Evolutionary conservation across 2,329 filamentous ascomycete species (phyloP), one percentile per base, ranked within the genome.

Genomic region (Sarocladium oryzae): DNA sequence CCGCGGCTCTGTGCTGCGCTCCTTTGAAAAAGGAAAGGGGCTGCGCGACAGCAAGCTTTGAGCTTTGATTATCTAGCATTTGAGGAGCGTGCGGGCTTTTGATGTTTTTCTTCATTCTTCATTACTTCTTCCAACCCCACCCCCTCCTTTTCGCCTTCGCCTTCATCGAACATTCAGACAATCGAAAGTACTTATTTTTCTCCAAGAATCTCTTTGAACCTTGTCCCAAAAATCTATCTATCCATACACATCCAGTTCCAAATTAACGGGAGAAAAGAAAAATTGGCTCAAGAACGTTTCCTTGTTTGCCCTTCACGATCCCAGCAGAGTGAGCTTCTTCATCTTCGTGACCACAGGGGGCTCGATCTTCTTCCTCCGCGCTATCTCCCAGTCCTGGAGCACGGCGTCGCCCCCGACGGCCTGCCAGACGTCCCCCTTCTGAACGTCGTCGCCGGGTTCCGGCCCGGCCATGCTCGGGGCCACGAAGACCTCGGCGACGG

Each of bases 401-500:
- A 81, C 78, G 3, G 72, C 76, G 20, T 78, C 75, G 2, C 72
- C 76, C 2, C 77, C 77, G n/a, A 63, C 68, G 4, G 71, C 69
- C 52, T 56, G 66, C 66, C 59, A 68, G 16, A 52, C 58, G n/a
- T 55, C 52, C n/a, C n/a, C n/a, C 33, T 58, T 56, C 35, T 55
- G 54, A 32, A 56, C 50, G 16, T 54, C 49, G 16, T 54, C 50
- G 28, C 56, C 54, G 10, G 56, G 50, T n/a, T 58, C 55, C 24
- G 56, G 54, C 15, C n/a, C n/a, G n/a, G n/a, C n/a, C n/a, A n/a
- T n/a, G n/a, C n/a, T 52, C 9, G 57, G 38, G 2, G 53, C 50
- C 0, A 59, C 73, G 63, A 88, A 95, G 0, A 95, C 86, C 59
- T 95, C 86, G 9, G 69, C 73, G 15, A 90, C 74, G 38, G 86